A percentile compares a stretch with the other conserved stretches of the same genome.
These are phyloP conservation scores for Lentinula novae-zelandiae DNA, from an alignment of 1,284 basidiomycete genomes.

Conservation along the genomic window DNA sequence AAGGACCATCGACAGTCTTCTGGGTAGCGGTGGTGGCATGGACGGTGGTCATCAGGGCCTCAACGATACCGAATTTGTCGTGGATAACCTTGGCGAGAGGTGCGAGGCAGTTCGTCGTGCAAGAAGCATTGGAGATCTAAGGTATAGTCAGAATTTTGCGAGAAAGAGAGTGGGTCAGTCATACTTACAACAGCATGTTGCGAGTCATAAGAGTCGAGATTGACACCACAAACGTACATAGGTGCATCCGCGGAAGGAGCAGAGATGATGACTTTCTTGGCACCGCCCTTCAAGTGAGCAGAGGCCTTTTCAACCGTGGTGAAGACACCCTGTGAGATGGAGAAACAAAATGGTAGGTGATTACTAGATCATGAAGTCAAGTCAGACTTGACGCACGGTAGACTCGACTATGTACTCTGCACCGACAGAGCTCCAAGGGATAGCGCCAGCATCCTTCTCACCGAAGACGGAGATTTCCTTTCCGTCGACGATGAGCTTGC, in stretches of 20 bases:
- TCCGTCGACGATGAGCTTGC: slow-evolving; percentile 88
- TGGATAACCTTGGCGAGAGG: slow-evolving; percentile 98
- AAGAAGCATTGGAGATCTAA: slow-evolving; percentile 96
- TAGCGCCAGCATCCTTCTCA: slow-evolving; percentile 87
- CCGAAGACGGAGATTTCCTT: slow-evolving; percentile 78
- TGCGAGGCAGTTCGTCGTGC: slow-evolving; percentile 99
- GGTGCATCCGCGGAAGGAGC: slow-evolving; percentile 98
- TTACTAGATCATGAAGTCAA: background rate
- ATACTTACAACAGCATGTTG: slow-evolving; percentile 79
- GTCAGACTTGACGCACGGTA: slow-evolving; percentile 51
- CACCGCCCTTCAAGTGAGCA: slow-evolving; percentile 96
- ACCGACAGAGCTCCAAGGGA: slow-evolving; percentile 79
- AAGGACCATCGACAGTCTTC: slow-evolving; percentile 99
- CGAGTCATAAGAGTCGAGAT: slow-evolving; percentile 92
- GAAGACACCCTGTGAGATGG: slow-evolving; percentile 81
- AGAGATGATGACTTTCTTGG: slow-evolving; percentile 99
- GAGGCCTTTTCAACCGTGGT: slow-evolving; percentile 91
- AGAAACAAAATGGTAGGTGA: background rate
- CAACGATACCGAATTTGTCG: slow-evolving; percentile 93
- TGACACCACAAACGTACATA: slow-evolving; percentile 97
- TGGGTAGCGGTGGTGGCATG: slow-evolving; percentile 97
- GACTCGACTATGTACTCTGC: slow-evolving; percentile 98
- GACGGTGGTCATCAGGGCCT: slow-evolving; percentile 99
- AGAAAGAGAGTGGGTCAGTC: no score
- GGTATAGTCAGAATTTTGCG: no score